Evolutionary conservation across 441 rosid genomes (phyloP), one percentile per base, ranked within the genome.

Genomic region (Erysimum cheiri): DNA sequence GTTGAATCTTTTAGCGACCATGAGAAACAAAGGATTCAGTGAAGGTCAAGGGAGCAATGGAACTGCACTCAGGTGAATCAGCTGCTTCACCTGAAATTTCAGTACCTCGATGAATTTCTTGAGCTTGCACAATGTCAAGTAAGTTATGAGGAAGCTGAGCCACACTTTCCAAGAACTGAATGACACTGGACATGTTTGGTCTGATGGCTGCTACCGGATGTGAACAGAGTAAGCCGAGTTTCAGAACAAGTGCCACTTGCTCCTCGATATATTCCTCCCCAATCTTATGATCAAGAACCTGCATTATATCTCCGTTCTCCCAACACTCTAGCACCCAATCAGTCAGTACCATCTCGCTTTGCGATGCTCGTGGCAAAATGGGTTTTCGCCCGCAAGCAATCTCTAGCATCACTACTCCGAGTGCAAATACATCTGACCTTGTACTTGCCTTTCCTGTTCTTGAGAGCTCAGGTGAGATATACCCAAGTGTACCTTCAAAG

Each of bases 331-430:
- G 65, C 9, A 41, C 65, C 49, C 65, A 60, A 60, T 60, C 24
- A 41, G 37, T 60, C 6, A 41, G 14, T 8, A 60, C 37, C 24
- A 29, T 55, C 58, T 81, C 77, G 26, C 70, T 79, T 0, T 43
- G 43, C 2, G 40, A 15, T 32, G 40, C 26, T 32, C 40, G 3
- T 32, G 40, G n/a, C n/a, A 32, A 4, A 14, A 55, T 55, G 2
- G 60, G 60, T 32, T 32, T 55, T 32, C 60, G 8, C 13, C 59
- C 86, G 4, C 84, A 79, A 2, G 80, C 80, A 15, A 87, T 84
- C 74, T 87, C 92, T 2, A 89, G 83, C 85, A 89, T 63, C 4
- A 87, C 78, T 2, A 74, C 75, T 26, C 89, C 91, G 3, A 89
- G 76, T 0, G 60, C n/a, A 4, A 55, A 32, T 15, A 55, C 60